Percentiles rank a stretch among this genome's conserved stretches.
Conservation (phyloP, 768 basidiomycete genomes). For the Ramaria rubella region DNA sequence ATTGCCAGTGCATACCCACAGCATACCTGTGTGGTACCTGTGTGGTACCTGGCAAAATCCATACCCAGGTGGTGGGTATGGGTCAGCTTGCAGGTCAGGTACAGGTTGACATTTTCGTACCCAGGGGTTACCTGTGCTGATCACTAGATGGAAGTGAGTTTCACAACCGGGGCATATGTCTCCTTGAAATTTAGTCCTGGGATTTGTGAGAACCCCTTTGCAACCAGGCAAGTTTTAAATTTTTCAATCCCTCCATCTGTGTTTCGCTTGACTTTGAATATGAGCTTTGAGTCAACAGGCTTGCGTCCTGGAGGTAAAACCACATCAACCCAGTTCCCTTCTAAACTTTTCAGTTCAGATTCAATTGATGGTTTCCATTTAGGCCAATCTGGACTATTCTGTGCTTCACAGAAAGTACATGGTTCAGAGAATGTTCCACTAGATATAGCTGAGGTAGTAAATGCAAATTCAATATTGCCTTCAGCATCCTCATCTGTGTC, state of each 20-base stretch:
- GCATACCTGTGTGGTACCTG: no score
- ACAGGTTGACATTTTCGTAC: no score
- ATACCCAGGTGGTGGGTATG: no score
- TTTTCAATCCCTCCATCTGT: constrained; percentile 28
- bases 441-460: not conserved
- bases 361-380: not conserved
- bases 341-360: not conserved
- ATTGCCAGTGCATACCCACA: no score
- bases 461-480: not conserved
- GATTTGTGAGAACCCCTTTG: constrained; percentile 32
- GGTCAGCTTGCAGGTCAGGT: no score
- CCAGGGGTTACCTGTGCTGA: no score
- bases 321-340: not conserved
- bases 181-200: no score
- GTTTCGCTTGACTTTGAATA: constrained; percentile 35
- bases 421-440: not conserved
- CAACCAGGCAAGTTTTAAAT: constrained; percentile 37
- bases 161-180: no score
- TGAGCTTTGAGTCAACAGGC: no score
- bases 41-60: no score
- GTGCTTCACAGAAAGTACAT: not conserved
- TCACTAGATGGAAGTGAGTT: constrained; percentile 20
- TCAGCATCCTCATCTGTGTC: constrained; percentile 1
- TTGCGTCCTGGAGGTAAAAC: constrained; percentile 22
- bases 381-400: not conserved